Evolutionary conservation across 2,329 filamentous ascomycete species (phyloP).

Genomic region (Ophiocordyceps polyrhachis-furcata): DNA sequence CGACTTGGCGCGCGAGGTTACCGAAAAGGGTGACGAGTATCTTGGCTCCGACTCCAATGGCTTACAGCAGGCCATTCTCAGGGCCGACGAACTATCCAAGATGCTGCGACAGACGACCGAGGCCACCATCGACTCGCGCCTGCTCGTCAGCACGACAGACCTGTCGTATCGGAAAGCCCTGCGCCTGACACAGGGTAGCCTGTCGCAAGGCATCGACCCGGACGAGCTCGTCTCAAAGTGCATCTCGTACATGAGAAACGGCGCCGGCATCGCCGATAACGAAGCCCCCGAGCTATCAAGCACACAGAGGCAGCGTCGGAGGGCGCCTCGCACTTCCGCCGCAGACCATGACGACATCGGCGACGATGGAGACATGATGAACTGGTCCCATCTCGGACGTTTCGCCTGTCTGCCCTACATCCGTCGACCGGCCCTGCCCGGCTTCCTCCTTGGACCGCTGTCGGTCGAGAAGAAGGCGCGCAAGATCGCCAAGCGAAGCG

Average conservation of each 20-base stretch:
- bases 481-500: slow-evolving; percentile 50
- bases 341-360: slow-evolving; percentile 39
- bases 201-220: slow-evolving; percentile 60
- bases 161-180: slow-evolving; percentile 61
- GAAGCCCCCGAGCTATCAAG: slow-evolving; percentile 30
- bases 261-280: slow-evolving; percentile 33
- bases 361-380: slow-evolving; percentile 57
- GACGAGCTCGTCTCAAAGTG: slow-evolving; percentile 87
- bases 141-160: slow-evolving; percentile 66
- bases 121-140: slow-evolving; percentile 74
- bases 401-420: slow-evolving; percentile 58
- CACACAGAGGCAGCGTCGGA: slow-evolving; percentile 27
- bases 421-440: slow-evolving; percentile 54
- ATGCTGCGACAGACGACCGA: slow-evolving; percentile 76
- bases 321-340: slow-evolving; percentile 7
- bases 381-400: slow-evolving; percentile 72
- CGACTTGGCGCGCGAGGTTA: slow-evolving; percentile 37
- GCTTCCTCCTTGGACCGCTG: slow-evolving; percentile 74
- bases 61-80: slow-evolving; percentile 44
- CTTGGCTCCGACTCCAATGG: slow-evolving; percentile 45
- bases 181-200: slow-evolving; percentile 53
- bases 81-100: slow-evolving; percentile 45
- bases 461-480: slow-evolving; percentile 74
- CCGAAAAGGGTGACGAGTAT: slow-evolving; percentile 57
- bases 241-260: slow-evolving; percentile 68